phyloP scores from a whole-genome alignment of 805 yeast genomes.

The Grigorovia transvaalensis region DNA sequence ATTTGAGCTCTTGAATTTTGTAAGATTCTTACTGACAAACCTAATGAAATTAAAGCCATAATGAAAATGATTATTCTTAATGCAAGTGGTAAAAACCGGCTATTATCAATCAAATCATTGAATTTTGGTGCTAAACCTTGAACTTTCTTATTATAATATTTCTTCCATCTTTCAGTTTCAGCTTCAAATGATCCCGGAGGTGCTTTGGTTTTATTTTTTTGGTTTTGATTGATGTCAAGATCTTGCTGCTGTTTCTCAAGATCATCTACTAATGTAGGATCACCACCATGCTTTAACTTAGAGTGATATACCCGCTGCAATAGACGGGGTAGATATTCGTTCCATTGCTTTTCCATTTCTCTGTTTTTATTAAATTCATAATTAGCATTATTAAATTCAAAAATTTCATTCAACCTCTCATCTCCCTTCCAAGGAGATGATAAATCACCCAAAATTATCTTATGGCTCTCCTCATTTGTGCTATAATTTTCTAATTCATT shows the following conservation, averaged over 20 bases:
- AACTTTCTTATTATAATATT: constrained; percentile 40
- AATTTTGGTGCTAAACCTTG: constrained; percentile 56
- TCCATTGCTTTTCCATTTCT: constrained; percentile 25
- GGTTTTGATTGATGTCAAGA: background rate
- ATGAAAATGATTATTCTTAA: constrained; percentile 52
- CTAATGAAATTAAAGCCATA: constrained; percentile 60
- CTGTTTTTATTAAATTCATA: constrained; percentile 5
- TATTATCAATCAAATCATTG: constrained; percentile 49
- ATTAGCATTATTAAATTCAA: constrained; percentile 22
- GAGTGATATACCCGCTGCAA: background rate
- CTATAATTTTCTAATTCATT: background rate
- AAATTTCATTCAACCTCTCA: constrained; percentile 44
- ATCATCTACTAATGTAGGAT: background rate
- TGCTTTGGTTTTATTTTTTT: background rate
- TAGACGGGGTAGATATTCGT: constrained; percentile 19
- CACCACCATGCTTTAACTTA: constrained; percentile 18
- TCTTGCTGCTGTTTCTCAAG: background rate
- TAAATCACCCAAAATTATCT: constrained; percentile 30
- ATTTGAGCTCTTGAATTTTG: constrained; percentile 25
- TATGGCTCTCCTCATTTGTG: constrained; percentile 8
- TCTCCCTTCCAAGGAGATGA: constrained; percentile 65
- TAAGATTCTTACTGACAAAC: constrained; percentile 54
- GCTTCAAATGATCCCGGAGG: constrained; percentile 8
- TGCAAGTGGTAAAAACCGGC: constrained; percentile 72
- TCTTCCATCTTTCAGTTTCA: constrained; percentile 23